Evolutionary conservation across 2,329 filamentous ascomycete genomes (phyloP).

Genomic region (Ceratocystis smalleyi): DNA sequence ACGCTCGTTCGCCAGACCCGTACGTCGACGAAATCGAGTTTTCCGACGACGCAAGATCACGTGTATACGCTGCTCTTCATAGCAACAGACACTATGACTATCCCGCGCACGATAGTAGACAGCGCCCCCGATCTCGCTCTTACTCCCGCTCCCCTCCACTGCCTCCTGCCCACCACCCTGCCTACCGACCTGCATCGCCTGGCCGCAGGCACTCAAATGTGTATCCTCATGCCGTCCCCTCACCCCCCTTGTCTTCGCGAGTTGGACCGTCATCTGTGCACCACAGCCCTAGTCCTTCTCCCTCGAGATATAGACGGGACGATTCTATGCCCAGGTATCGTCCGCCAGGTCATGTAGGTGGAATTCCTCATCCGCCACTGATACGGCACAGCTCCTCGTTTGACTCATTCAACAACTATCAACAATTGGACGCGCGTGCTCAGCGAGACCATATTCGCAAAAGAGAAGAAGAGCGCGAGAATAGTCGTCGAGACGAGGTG

Average conservation of each 20-base stretch:
- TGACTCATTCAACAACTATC: conserved; percentile 12
- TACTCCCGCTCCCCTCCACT: background rate
- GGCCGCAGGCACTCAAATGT: background rate
- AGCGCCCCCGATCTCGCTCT: background rate
- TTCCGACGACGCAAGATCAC: background rate
- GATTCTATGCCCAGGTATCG: background rate
- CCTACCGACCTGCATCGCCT: background rate
- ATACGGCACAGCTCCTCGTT: conserved; percentile 9
- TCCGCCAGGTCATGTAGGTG: background rate
- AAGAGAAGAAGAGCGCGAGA: conserved; percentile 6
- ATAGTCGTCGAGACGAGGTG: background rate
- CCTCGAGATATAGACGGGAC: background rate
- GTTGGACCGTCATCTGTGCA: background rate
- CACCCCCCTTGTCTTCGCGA: background rate
- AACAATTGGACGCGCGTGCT: background rate
- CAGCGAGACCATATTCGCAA: conserved; percentile 10
- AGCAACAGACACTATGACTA: background rate
- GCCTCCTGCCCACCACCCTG: background rate
- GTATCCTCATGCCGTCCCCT: background rate
- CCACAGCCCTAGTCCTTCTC: background rate
- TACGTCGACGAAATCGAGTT: background rate
- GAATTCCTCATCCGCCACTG: background rate
- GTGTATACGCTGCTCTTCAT: background rate
- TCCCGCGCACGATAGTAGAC: background rate
- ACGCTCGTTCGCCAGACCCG: background rate